A percentile compares a stretch with the other conserved stretches of the same genome.
Conservation (phyloP, 2,329 filamentous ascomycete species). For the Talaromyces verruculosus region DNA sequence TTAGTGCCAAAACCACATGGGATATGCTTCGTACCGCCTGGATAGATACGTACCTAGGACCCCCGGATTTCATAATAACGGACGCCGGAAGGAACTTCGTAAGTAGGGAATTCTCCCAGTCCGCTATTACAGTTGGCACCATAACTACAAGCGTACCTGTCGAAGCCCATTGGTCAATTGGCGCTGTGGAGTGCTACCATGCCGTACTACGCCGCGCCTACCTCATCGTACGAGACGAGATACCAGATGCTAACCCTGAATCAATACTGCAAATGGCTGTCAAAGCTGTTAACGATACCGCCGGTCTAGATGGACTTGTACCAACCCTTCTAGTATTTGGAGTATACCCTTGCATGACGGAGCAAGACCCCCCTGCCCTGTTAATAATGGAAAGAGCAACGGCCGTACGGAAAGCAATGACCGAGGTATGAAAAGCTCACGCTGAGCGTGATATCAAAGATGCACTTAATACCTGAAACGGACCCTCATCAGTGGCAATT, state of each 20-base stretch:
- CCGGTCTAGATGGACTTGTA: neutral
- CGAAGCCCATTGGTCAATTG: too few relatives aligned
- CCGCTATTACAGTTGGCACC: too few relatives aligned
- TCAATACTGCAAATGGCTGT: neutral
- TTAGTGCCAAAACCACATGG: too few relatives aligned
- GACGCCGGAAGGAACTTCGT: too few relatives aligned
- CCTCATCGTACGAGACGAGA: too few relatives aligned
- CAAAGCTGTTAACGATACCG: neutral
- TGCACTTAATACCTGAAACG: neutral
- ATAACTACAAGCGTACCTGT: too few relatives aligned
- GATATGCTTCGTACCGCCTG: too few relatives aligned
- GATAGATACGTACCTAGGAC: too few relatives aligned
- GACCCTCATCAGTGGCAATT: fast-evolving
- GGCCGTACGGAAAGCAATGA: neutral
- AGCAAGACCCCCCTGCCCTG: neutral
- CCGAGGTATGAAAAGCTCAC: neutral
- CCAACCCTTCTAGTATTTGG: neutral
- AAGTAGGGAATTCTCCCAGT: too few relatives aligned
- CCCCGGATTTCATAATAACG: too few relatives aligned
- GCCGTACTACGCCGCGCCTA: too few relatives aligned
- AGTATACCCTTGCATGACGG: neutral
- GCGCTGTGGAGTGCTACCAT: too few relatives aligned
- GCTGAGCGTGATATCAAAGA: neutral
- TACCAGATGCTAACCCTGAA: fast-evolving
- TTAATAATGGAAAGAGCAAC: neutral